These are phyloP conservation scores for Aciculosporium take DNA, from an alignment of 2,329 filamentous ascomycete species.

Conservation along the genomic window DNA sequence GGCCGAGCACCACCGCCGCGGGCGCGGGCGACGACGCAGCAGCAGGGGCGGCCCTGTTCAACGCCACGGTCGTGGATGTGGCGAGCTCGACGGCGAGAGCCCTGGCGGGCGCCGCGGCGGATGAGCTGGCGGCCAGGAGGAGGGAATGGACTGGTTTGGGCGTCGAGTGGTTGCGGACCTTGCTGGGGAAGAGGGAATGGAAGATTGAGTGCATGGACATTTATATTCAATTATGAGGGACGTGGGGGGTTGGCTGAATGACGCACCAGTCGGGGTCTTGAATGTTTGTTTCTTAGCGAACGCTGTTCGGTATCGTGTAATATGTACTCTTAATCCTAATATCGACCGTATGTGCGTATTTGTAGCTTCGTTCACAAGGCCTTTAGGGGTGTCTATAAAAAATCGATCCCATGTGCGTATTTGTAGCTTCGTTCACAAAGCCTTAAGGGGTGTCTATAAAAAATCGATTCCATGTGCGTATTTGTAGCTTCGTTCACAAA, in stretches of 20 bases:
- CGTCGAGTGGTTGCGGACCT: slow-evolving; percentile 71
- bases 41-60: slow-evolving; percentile 18
- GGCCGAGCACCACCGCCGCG: slow-evolving; percentile 26
- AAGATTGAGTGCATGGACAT: slow-evolving; percentile 83
- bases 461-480: too few relatives aligned
- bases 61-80: slow-evolving; percentile 37
- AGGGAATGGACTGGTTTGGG: slow-evolving; percentile 64
- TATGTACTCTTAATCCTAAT: too few relatives aligned
- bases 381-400: too few relatives aligned
- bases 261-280: too few relatives aligned
- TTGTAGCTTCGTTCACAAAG: too few relatives aligned
- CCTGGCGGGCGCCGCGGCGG: slow-evolving; percentile 51
- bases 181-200: slow-evolving; percentile 77
- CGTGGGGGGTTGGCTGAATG: background rate
- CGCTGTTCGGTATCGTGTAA: too few relatives aligned
- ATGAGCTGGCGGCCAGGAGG: slow-evolving; percentile 40
- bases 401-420: too few relatives aligned
- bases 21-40: slow-evolving; percentile 15
- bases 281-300: too few relatives aligned
- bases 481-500: too few relatives aligned
- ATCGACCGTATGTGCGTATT: too few relatives aligned
- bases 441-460: too few relatives aligned
- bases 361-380: too few relatives aligned
- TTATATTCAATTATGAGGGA: slow-evolving; percentile 48
- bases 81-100: slow-evolving; percentile 57